Conservation (phyloP, 257 asterid genomes). For the Ilex asprella region DNA sequence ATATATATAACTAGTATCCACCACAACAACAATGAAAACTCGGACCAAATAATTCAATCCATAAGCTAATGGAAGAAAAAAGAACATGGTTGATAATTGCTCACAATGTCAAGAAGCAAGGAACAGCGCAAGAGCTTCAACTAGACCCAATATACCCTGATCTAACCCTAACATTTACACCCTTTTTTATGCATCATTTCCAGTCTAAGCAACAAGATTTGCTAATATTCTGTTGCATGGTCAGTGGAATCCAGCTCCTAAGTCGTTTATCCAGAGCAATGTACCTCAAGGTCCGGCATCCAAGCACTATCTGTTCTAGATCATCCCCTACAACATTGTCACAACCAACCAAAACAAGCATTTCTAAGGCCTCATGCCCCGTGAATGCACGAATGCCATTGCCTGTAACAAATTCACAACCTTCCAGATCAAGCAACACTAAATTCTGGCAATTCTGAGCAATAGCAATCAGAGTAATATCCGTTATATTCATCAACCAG, state of each 20-base stretch:
- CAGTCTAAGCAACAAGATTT: conserved; percentile 17
- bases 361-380: conserved; percentile 13
- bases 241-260: conserved; percentile 16
- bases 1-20: no score
- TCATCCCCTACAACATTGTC: conserved; percentile 13
- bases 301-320: conserved; percentile 22
- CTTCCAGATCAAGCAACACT: conserved; percentile 17
- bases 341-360: conserved; percentile 16
- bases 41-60: no score
- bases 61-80: no score
- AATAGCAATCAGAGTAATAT: conserved; percentile 19
- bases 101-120: no score
- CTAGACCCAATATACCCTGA: no score
- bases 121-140: no score
- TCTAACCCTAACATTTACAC: no score
- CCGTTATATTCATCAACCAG: conserved; percentile 19
- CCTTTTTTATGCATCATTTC: conserved; percentile 5
- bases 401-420: conserved; percentile 18
- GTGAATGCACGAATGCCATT: conserved; percentile 19
- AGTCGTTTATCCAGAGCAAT: conserved; percentile 18
- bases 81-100: no score
- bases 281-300: conserved; percentile 17
- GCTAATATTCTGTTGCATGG: conserved; percentile 13
- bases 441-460: conserved; percentile 20
- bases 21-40: no score